phyloP scores from a whole-genome alignment of 306 rosid genomes.

The Fragaria vesca region DNA sequence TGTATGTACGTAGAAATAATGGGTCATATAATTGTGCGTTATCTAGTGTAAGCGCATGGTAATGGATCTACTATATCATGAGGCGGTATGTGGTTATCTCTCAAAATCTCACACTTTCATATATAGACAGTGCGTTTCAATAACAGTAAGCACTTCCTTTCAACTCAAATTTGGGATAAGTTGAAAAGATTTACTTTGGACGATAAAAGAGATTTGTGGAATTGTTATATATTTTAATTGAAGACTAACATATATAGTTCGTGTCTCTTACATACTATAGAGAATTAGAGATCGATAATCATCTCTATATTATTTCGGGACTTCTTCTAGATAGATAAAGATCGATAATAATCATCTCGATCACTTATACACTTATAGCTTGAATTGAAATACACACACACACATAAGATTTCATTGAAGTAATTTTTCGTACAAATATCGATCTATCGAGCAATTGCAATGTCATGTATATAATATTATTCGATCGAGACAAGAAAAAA shows the following conservation, averaged over 20 bases:
- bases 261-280: too few relatives aligned
- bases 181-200: background rate
- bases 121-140: background rate
- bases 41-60: background rate
- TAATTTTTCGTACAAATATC: too few relatives aligned
- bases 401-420: too few relatives aligned
- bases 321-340: too few relatives aligned
- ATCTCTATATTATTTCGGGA: too few relatives aligned
- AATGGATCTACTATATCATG: background rate
- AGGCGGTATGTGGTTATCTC: background rate
- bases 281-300: too few relatives aligned
- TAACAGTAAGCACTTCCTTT: background rate
- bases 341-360: too few relatives aligned
- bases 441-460: too few relatives aligned
- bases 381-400: background rate
- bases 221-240: background rate
- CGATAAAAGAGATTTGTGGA: background rate
- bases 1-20: background rate
- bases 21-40: background rate
- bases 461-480: too few relatives aligned
- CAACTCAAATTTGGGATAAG: background rate
- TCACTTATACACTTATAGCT: too few relatives aligned
- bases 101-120: background rate
- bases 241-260: too few relatives aligned
- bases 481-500: too few relatives aligned